Evolutionary conservation across 2,329 filamentous ascomycete genomes (phyloP), one percentile per base, ranked within the genome.

Genomic region (Pseudogymnoascus destructans): DNA sequence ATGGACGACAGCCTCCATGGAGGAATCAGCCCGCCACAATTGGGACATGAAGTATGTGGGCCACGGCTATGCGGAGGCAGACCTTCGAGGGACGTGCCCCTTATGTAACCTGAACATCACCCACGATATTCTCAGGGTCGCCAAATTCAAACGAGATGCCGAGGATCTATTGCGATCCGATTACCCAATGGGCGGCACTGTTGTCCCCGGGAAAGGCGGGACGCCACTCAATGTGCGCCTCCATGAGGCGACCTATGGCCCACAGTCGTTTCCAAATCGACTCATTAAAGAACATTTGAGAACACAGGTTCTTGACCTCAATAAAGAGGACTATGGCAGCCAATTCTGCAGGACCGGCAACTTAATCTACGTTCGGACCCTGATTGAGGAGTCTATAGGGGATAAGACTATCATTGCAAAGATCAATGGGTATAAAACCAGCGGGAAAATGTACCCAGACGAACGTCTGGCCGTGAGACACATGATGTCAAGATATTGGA

Each of bases 401-500:
- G 69, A 76, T 56, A 66, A 61, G 10, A 57, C 57, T 0, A 61
- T 71, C 5, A 61, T 83, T 30, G 70, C 70, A 35, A 64, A 64
- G n/a, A 73, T 77, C 32, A 75, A 78, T 58, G 61, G 63, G 1
- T 69, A 67, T 23, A 13, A 4, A 33, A 23, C n/a, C 5, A 32
- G 3, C 9, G 27, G 52, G 27, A 61, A 36, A n/a, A 58, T 68
- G 3, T 63, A 57, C 1, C 27, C 57, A 21, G 62, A 66, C 5
- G 70, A 74, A 21, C 70, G 73, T 5, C 63, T 81, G 4, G 73
- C 76, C 0, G 72, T 82, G 3, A 77, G 84, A 11, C 81, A 80
- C 67, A 85, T 86, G 81, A 85, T 89, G 81, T 77, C 76, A 19
- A 74, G 80, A 1, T 89, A 88, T 66, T 86, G 84, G 82, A 77